phyloP scores from a whole-genome alignment of 192 early-diverging fungal genomes.

The Thoreauomyces humboldtii region DNA sequence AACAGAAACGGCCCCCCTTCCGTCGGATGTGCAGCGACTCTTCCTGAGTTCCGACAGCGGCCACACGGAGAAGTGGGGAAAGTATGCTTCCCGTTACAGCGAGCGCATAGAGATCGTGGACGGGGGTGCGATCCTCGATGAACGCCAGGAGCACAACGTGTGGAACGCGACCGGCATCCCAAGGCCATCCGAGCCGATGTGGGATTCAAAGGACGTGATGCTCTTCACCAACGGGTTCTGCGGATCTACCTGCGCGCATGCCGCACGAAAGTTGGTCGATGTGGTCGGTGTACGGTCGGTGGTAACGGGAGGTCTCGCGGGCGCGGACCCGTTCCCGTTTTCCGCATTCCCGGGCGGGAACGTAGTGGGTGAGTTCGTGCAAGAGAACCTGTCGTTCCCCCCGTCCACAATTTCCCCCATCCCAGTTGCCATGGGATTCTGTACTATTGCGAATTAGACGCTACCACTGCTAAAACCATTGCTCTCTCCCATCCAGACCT shows the following conservation, averaged over 20 bases:
- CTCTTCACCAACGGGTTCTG: slow-evolving; percentile 28
- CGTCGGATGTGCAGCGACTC: slow-evolving; percentile 19
- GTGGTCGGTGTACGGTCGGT: slow-evolving; percentile 18
- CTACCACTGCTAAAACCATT: too few relatives aligned
- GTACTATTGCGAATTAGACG: too few relatives aligned
- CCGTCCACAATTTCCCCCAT: too few relatives aligned
- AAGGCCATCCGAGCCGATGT: slow-evolving; percentile 15
- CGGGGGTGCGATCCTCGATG: slow-evolving; percentile 21
- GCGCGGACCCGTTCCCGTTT: slow-evolving; percentile 23
- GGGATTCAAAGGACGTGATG: slow-evolving; percentile 10
- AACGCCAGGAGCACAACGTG: slow-evolving; percentile 8
- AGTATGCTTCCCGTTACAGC: slow-evolving; percentile 20
- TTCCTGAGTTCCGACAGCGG: slow-evolving; percentile 14
- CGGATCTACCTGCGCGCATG: slow-evolving; percentile 30
- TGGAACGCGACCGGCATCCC: slow-evolving; percentile 25
- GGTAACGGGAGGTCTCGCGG: slow-evolving; percentile 26
- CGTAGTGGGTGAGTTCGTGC: too few relatives aligned
- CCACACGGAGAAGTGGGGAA: slow-evolving; percentile 12
- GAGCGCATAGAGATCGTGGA: slow-evolving; percentile 22
- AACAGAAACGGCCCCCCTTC: background rate
- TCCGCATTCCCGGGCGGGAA: slow-evolving; percentile 33
- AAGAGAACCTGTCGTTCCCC: too few relatives aligned
- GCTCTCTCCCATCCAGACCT: too few relatives aligned
- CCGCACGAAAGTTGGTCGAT: slow-evolving; percentile 18
- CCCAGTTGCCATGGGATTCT: too few relatives aligned